Evolutionary conservation across 495 filamentous ascomycete genomes (phyloP), one percentile per base, ranked within the genome.

Genomic region (Trichoderma virens): DNA sequence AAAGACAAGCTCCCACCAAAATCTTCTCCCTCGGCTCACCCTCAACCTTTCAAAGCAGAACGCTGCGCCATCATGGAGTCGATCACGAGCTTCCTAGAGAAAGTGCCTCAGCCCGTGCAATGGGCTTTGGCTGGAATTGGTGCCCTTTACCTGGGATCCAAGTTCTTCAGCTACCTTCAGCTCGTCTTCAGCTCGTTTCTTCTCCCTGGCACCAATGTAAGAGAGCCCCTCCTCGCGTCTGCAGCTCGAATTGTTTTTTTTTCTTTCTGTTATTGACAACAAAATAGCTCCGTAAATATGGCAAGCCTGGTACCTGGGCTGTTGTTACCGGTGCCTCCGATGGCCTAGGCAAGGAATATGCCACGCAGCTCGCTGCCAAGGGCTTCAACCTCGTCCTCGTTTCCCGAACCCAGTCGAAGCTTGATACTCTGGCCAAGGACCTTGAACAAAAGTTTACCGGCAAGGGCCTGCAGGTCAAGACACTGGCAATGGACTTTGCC

Each of bases 281-380:
- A 38, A 61, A 9, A 41, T 60, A 98, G 94, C 87, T 99, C 63
- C 86, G 84, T 65, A 91, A 87, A 66, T 97, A 97, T 78, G 95
- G 92, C 67, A 88, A 87, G 66, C 92, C 91, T 70, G 93, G 93
- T 65, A 93, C 86, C 70, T 99, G 93, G 92, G 94, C 92, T 25
- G 83, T 99, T 54, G 83, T 99, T 25, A 98, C 95, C 59, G 95
- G 95, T 67, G 94, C 95, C 64, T 96, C 92, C 14, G 94, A 98
- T 78, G 95, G 95, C 67, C 85, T 99, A 62, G 95, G 95, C 70
- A 97, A 97, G 79, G 94, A 98, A 80, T 99, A 90, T 72, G 90
- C 93, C 59, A 79, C 89, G 64, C 92, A 97, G 72, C 86, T 98
- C 63, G 92, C 94, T n/a, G 78, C 81, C 39, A 90, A 92, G 71